A percentile compares a stretch with the other conserved stretches of the same genome.
Evolutionary conservation across 768 basidiomycete genomes (phyloP).

Genomic region (Mycena leptocephala): DNA sequence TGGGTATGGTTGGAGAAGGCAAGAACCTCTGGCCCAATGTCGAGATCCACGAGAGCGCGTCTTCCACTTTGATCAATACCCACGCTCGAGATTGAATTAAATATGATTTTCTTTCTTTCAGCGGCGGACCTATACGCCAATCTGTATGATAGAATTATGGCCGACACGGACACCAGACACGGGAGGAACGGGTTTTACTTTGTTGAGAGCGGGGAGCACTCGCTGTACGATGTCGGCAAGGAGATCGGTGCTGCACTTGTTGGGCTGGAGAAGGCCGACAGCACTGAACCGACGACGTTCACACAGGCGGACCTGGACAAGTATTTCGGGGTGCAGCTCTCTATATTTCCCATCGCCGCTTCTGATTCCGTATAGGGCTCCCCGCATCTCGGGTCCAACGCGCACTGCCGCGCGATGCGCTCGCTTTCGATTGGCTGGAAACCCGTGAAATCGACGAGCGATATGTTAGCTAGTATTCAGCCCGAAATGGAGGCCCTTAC

Average conservation of each 20-base stretch:
- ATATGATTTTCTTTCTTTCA: too few species aligned
- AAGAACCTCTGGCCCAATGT: constrained; percentile 49
- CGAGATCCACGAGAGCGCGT: constrained; percentile 41
- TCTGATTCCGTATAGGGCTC: constrained; percentile 43
- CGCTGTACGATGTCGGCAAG: too few species aligned
- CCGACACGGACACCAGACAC: too few species aligned
- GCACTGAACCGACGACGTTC: neutral
- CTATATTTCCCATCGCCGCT: neutral
- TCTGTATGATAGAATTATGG: too few species aligned
- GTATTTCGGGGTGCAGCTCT: constrained; percentile 6
- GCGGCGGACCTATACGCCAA: too few species aligned
- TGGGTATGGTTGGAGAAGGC: constrained; percentile 54
- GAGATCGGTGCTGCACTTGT: too few species aligned
- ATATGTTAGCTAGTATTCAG: constrained; percentile 60
- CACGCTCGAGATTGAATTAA: too few species aligned
- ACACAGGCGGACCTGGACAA: constrained; percentile 1
- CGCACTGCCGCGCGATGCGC: too few species aligned
- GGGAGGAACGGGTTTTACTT: too few species aligned
- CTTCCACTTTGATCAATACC: too few species aligned
- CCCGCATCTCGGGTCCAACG: constrained; percentile 55
- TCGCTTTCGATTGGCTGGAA: constrained; percentile 64
- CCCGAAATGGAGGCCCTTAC: constrained; percentile 47
- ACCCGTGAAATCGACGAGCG: constrained; percentile 56
- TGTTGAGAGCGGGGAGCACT: too few species aligned
- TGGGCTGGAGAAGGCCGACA: too few species aligned